Conservation (phyloP, 2,329 filamentous ascomycete genomes). For the Dothideomycetes sp. region DNA sequence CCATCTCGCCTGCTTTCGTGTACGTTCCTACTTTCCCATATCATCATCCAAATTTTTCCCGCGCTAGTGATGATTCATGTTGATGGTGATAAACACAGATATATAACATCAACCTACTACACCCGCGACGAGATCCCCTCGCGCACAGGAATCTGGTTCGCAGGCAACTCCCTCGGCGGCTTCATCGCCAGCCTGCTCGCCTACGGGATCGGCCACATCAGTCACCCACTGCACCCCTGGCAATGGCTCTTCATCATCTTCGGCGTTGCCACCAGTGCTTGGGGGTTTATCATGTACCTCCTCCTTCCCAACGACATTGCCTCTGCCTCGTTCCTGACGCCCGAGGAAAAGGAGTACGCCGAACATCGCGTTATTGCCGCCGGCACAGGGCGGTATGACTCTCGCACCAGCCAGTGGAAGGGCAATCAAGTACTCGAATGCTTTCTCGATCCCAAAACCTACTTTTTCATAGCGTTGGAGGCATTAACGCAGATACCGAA, state of each 20-base stretch:
- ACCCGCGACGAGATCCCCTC: conserved; percentile 40
- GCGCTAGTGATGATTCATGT: no score
- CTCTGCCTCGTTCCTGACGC: conserved; percentile 19
- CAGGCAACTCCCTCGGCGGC: conserved; percentile 36
- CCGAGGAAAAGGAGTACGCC: conserved; percentile 20
- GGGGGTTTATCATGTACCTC: conserved; percentile 22
- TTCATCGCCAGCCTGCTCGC: conserved; percentile 45
- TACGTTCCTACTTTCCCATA: conserved; percentile 18
- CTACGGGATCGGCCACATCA: conserved; percentile 36
- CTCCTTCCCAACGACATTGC: conserved; percentile 26
- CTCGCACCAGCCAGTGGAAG: conserved; percentile 13
- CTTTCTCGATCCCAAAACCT: conserved; percentile 22
- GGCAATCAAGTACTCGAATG: conserved; percentile 20
- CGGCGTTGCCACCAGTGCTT: conserved; percentile 23
- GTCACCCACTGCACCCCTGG: conserved; percentile 23
- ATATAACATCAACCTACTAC: conserved; percentile 42
- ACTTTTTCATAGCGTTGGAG: conserved; percentile 23
- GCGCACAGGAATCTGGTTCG: conserved; percentile 41
- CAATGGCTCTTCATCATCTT: conserved; percentile 26
- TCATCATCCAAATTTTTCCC: no score
- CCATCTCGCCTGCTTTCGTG: conserved; percentile 27
- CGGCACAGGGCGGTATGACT: conserved; percentile 22
- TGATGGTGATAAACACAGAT: conserved; percentile 22
- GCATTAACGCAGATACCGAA: conserved; percentile 13
- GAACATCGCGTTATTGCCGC: conserved; percentile 19